Evolutionary conservation across 2,329 filamentous ascomycete genomes (phyloP), one percentile per base, ranked within the genome.

Genomic region (Penicillium sp.): DNA sequence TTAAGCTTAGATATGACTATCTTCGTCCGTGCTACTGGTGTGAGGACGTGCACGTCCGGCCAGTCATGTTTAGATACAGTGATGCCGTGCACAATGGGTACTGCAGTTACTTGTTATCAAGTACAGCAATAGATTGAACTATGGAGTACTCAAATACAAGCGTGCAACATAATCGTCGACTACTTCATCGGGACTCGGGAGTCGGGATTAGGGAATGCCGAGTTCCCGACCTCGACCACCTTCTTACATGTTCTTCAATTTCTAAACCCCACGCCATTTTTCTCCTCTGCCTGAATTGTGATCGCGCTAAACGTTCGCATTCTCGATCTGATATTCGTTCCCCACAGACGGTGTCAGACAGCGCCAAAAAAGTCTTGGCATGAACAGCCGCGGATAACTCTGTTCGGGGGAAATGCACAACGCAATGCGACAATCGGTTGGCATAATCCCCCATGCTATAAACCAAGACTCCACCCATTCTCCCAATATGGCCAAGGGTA

Each of bases 281-380:
- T 18, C 31, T 3, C 7, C 24, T 3, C 9, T 26, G 24, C 7
- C 3, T 26, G 24, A 26, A 10, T n/a, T 23, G 11, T 22, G 35
- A 26, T n/a, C 14, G 46, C 36, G 23, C 9, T 39, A 37, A 24
- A 3, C 18, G 18, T 20, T 20, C 18, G 18, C 18, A 34, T 34
- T 18, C 41, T 23, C 18, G 11, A 23, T 27, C 42, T 44, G 32
- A 26, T 2, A 32, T 11, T 10, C 20, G 24, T 20, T 14, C 35
- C 28, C 28, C 42, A 23, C 20, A 22, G 28, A 34, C 16, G 7
- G 18, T 10, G 23, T 7, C 24, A 27, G 35, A 20, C 31, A 23
- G 23, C 20, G 26, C 23, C 18, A 20, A 23, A 28, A 42, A 48
- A 40, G 52, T 49, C 52, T 57, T 57, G 55, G 55, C 55, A 52